These are phyloP conservation scores for Saccharomycopsis crataegensis DNA, from an alignment of 1,139 yeast species.

Conservation along the genomic window DNA sequence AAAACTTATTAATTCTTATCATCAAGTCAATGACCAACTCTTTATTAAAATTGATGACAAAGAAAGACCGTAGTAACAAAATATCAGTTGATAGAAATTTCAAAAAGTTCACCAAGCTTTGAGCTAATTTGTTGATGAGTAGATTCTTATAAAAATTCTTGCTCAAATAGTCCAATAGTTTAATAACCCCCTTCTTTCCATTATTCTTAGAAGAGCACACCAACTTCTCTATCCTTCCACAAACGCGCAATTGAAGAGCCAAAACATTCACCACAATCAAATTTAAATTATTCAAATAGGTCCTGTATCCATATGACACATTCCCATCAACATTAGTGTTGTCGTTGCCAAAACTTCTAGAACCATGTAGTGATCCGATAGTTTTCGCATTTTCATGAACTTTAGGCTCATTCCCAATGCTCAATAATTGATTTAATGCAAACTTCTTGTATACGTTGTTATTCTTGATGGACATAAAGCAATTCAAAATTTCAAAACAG, in stretches of 20 bases:
- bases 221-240: background rate
- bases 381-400: too few relatives aligned
- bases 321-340: background rate
- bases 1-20: background rate
- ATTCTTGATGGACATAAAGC: constrained; percentile 1
- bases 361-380: too few relatives aligned
- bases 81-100: constrained; percentile 12
- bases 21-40: constrained; percentile 4
- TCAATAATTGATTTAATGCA: background rate
- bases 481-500: constrained; percentile 11
- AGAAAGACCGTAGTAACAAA: constrained; percentile 10
- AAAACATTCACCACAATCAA: constrained; percentile 7
- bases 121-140: constrained; percentile 3
- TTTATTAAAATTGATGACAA: constrained; percentile 11
- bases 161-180: constrained; percentile 3
- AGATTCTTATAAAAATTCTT: constrained; percentile 1
- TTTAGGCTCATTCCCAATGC: too few relatives aligned
- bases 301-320: background rate
- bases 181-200: background rate
- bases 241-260: constrained; percentile 1
- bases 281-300: constrained; percentile 4
- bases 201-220: background rate
- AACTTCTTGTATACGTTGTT: background rate
- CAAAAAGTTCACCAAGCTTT: constrained; percentile 2
- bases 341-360: background rate